Percentiles rank a stretch among this genome's conserved stretches.
phyloP scores from a whole-genome alignment of 2,329 filamentous ascomycete species.

The Colletotrichum nymphaeae region DNA sequence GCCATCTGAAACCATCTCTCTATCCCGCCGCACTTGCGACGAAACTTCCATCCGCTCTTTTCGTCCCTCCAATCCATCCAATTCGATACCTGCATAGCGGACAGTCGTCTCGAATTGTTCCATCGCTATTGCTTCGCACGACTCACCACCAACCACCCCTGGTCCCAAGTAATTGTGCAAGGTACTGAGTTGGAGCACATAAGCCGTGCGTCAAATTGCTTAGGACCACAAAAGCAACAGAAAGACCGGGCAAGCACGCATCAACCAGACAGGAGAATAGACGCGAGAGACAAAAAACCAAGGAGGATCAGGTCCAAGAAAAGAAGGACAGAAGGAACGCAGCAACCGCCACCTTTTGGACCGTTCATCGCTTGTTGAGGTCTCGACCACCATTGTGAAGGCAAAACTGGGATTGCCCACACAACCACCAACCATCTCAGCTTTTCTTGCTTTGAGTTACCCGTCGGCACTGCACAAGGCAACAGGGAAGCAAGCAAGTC shows the following conservation, averaged over 20 bases:
- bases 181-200: conserved; percentile 18
- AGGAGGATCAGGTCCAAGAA: neutral
- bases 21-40: neutral
- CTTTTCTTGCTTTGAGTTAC: conserved; percentile 8
- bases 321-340: neutral
- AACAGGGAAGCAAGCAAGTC: conserved; percentile 23
- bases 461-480: conserved; percentile 11
- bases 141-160: neutral
- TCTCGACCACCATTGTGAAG: conserved; percentile 20
- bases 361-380: conserved; percentile 20
- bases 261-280: neutral
- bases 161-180: conserved; percentile 23
- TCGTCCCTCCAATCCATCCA: neutral
- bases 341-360: conserved; percentile 7
- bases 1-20: neutral
- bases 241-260: neutral
- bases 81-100: neutral
- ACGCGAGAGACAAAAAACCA: neutral
- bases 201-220: conserved; percentile 24
- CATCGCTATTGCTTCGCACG: conserved; percentile 1
- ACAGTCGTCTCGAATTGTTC: conserved; percentile 1
- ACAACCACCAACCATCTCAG: neutral
- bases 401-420: conserved; percentile 21
- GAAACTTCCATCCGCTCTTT: neutral
- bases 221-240: conserved; percentile 8